Conservation (phyloP, 306 rosid species). For the Begonia peltatifolia region DNA sequence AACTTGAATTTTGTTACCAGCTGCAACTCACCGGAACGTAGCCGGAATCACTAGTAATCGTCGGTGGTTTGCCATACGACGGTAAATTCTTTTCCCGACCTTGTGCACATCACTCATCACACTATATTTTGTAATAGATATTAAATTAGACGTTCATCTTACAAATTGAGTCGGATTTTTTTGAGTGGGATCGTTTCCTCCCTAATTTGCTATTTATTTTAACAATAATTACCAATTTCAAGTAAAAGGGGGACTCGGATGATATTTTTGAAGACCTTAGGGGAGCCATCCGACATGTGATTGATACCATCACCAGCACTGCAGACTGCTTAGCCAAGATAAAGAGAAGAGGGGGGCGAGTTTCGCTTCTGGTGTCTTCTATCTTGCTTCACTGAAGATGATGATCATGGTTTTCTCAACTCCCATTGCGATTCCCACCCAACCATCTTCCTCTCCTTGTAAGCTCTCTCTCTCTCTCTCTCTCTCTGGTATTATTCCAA, state of each 20-base stretch:
- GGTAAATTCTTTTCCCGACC: too few species aligned
- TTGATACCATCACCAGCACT: background rate
- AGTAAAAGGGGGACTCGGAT: background rate
- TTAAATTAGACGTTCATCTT: too few species aligned
- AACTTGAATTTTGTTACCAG: too few species aligned
- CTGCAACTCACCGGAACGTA: too few species aligned
- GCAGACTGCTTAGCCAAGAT: background rate
- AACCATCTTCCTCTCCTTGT: conserved; percentile 30
- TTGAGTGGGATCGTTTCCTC: too few species aligned
- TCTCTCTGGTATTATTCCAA: background rate
- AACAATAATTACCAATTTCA: too few species aligned
- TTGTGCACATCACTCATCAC: too few species aligned
- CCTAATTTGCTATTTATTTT: too few species aligned
- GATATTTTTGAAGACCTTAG: background rate
- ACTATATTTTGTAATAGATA: too few species aligned
- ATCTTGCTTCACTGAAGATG: conserved; percentile 7
- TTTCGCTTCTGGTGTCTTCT: background rate
- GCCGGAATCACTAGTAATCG: too few species aligned
- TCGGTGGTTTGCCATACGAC: too few species aligned
- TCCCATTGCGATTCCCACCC: conserved; percentile 14
- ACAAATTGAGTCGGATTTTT: too few species aligned
- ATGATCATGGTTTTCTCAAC: conserved; percentile 26
- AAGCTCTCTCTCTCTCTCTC: conserved; percentile 17
- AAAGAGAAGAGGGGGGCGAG: conserved; percentile 1
- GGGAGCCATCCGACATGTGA: background rate